Evolutionary conservation across 768 basidiomycete species (phyloP), one percentile per base, ranked within the genome.

Genomic region (Astraeus odoratus): DNA sequence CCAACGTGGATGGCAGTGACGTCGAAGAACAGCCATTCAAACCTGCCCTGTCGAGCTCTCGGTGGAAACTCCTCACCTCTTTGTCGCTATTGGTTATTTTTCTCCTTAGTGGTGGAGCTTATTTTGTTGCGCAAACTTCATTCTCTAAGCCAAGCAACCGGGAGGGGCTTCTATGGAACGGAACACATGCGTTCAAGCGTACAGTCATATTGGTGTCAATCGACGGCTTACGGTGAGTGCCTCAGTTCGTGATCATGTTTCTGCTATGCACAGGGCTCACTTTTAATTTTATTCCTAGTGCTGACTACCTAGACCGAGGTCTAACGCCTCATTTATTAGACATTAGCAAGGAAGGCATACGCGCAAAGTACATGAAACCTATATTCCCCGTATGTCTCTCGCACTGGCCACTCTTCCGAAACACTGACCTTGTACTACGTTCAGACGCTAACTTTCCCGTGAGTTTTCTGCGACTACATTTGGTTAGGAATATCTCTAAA

Each of bases 371-470:
- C 4, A 82, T 95, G 81, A 71, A 73, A 39, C 87, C 93, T n/a
- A 61, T 91, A 6, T 94, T 94, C 53, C 93, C 93, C 5, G 88
- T 89, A 49, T 54, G 81, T 60, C 8, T 53, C 31, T 39, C 8
- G 42, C 5, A 19, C 36, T 19, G 19, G 4, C 38, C 24, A 9
- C 23, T 26, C 15, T 27, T 13, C 4, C 33, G 37, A 25, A 16
- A 24, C n/a, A 15, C 48, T 58, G 9, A 52, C 16, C 15, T 25
- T 49, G 34, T 54, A 12, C 15, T 31, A 24, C 27, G 8, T 18
- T 44, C 49, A 90, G 87, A 88, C 89, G 1, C 62, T 92, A 53
- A 95, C 92, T 2, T 95, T 95, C 56, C 93, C 92, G 80, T 90
- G 58, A 73, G 86, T 73, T 18, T 39, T 26, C 6, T 23, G 49